Conservation (phyloP, 371 early-diverging fungal genomes). For the Entomophthora muscae region DNA sequence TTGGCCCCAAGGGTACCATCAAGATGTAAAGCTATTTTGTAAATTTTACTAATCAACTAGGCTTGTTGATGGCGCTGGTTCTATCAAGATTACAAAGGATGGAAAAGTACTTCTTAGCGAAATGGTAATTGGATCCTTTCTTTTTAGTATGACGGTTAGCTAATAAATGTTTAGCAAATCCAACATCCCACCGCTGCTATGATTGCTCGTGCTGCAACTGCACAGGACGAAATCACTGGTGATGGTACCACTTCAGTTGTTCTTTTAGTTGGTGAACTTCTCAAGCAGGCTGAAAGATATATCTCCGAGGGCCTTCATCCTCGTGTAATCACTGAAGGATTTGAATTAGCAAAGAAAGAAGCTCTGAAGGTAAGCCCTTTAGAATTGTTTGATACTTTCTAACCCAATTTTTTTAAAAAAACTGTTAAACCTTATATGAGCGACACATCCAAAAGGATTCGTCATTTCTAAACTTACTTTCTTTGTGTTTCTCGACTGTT, state of each 20-base stretch:
- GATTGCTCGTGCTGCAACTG: conserved; percentile 97
- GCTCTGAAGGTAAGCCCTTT: conserved; percentile 43
- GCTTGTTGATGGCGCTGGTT: conserved; percentile 92
- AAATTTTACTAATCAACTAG: conserved; percentile 22
- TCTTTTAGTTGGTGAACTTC: conserved; percentile 86
- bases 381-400: too few relatives aligned
- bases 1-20: conserved; percentile 98
- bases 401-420: too few relatives aligned
- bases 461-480: too few relatives aligned
- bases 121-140: conserved; percentile 57
- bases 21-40: conserved; percentile 57
- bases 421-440: too few relatives aligned
- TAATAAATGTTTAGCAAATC: conserved; percentile 71
- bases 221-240: conserved; percentile 97
- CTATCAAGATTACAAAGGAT: conserved; percentile 91
- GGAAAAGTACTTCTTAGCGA: conserved; percentile 93
- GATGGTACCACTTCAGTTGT: conserved; percentile 98
- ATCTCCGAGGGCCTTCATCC: conserved; percentile 96
- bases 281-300: conserved; percentile 91
- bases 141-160: not conserved
- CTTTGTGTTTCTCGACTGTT: too few relatives aligned
- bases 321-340: conserved; percentile 88
- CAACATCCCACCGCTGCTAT: conserved; percentile 99
- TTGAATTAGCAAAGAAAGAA: conserved; percentile 91
- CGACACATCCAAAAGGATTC: too few relatives aligned